Base-by-base conservation (phyloP, 495 filamentous ascomycete genomes). In the Bombardia bombarda region DNA sequence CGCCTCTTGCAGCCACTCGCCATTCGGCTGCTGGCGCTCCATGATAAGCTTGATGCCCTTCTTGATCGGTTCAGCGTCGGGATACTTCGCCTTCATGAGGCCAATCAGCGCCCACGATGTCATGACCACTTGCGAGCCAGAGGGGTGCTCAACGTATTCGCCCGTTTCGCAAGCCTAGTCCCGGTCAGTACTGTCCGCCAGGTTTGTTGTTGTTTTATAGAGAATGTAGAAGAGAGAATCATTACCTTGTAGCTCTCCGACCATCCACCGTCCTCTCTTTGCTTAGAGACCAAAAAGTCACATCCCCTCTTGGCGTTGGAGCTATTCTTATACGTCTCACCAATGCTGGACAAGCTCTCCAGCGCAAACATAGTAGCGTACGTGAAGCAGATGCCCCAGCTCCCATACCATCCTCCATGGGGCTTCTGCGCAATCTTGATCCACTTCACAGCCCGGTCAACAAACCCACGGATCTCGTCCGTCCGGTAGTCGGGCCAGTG, bases 341-440 rank as follows among this genome's bases (percentile, higher is more conserved):
- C 88, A 14, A 85, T 79, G 45, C 82, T 86, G 20, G 79, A 76
- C 30, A 98, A 67, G 46, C 85, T 84, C 56, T 96, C 88, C 2
- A 95, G 68, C 1, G 92, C 92, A 61, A 98, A 98, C 87, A 96
- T 87, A 30, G 78, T 80, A 1, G 92, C 92, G 58, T 98, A 97
- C 2, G 87, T 95, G 64, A 90, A 97, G 63, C 93, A 97, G 60
- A 98, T 90, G 31, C 87, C 93, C 92, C 92, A 98, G 53, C 78
- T 85, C 14, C 93, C 92, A 55, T 96, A 96, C 92, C 92, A 98
- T 47, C 80, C 83, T 2, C 92, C 92, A 55, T 97, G 87, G 0
- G 63, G 56, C n/a, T 78, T 69, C 58, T 97, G 93, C 12, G 78
- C 74, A 7, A 70, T 72, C 56, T 88, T 86, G 63, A 98, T 92